Conservation (phyloP, 1,284 basidiomycete species). For the Irpex sp. region DNA sequence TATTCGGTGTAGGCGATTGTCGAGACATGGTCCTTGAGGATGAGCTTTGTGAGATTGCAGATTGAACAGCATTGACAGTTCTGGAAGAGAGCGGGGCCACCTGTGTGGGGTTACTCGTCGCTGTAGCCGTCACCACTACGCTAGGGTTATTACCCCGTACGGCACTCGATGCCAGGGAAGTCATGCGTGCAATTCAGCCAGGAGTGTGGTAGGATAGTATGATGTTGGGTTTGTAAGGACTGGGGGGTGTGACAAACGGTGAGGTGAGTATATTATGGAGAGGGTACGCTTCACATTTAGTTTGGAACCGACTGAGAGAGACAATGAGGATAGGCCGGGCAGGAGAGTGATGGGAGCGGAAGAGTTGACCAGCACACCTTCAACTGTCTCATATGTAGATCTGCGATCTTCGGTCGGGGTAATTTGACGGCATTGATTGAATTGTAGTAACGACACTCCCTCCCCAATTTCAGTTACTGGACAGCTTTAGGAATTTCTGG, state of each 20-base stretch:
- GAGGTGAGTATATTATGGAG: not conserved
- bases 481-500: not conserved
- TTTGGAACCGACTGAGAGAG: not conserved
- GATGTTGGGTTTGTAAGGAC: not conserved
- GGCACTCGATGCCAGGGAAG: not conserved
- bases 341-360: not conserved
- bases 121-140: not conserved
- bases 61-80: not conserved
- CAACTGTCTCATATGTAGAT: not conserved
- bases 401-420: not conserved
- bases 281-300: not conserved
- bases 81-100: not conserved
- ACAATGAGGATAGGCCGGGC: not conserved
- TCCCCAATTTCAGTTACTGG: not conserved
- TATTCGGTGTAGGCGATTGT: slow-evolving; percentile 2
- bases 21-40: not conserved
- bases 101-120: not conserved
- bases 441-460: not conserved
- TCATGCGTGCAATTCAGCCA: not conserved
- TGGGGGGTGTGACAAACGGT: not conserved
- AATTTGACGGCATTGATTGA: not conserved
- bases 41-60: not conserved
- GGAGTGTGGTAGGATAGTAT: too few species aligned
- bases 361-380: not conserved
- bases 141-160: not conserved